Base-by-base conservation (phyloP, 139 green algal species). In the Coelastrella sp. region DNA sequence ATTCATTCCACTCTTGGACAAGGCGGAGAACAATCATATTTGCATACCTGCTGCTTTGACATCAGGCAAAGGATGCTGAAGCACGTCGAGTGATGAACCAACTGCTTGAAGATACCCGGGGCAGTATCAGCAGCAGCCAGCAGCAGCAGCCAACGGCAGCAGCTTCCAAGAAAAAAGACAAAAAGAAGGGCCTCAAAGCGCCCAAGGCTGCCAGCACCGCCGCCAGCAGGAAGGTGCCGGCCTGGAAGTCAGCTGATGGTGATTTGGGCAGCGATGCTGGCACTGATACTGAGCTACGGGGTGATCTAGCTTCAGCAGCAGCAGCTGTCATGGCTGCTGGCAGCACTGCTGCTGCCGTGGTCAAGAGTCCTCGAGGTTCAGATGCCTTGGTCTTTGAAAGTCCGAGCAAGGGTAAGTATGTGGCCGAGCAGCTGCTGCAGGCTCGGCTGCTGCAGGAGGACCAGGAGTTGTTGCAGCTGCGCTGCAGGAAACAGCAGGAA, bases 341-440 rank as follows among this genome's bases (percentile, higher is more conserved):
- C 59, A 57, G 10, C 19, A 14, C 82, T 27, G 82, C 25, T 59
- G 24, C 8, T 63, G 60, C n/a, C 78, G 49, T 6, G 17, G 61
- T 7, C 14, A 25, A 24, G 11, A 24, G 4, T 15, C 58, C n/a
- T 6, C 49, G 12, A 11, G 79, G 3, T 56, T 49, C 57, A 35
- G 27, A 24, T 63, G 58, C 57, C 24, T 22, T 17, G n/a, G 25
- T 59, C 8, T 74, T 66, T 86, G 81, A 86, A 6, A 86, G 81
- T 59, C 81, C 81, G 22, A 75, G 81, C 81, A 86, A 87, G 19
- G 82, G 82, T 25, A 87, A 56, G 82, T 68, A 78, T n/a, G 60
- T 87, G 22, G 82, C 82, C 61, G 82, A 87, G 63, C 61, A 87
- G 82, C 25, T 87, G 25, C 82, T 87, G 82, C 82, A 87, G 63